Evolutionary conservation across 1,139 yeast genomes (phyloP).

Genomic region (Taphrina betulina): DNA sequence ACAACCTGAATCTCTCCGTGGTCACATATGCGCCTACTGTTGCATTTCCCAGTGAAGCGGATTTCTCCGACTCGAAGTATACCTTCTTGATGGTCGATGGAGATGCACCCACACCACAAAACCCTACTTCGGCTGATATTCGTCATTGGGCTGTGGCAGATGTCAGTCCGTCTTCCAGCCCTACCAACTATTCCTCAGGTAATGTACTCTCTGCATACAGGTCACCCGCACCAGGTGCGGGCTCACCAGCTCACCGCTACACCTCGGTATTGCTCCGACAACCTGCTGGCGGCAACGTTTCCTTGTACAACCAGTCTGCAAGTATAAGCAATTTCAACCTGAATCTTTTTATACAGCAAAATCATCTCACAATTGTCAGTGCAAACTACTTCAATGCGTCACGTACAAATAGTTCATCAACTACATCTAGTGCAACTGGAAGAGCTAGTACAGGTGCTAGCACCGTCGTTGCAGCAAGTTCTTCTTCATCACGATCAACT

Average conservation of each 20-base stretch:
- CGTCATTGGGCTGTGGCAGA: slow-evolving; percentile 30
- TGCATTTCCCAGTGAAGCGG: slow-evolving; percentile 14
- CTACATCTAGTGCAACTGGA: neutral
- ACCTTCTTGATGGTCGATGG: slow-evolving; percentile 24
- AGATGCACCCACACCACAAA: slow-evolving; percentile 26
- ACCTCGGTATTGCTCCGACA: slow-evolving; percentile 16
- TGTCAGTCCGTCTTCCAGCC: neutral
- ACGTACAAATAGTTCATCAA: neutral
- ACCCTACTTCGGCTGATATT: slow-evolving; percentile 22
- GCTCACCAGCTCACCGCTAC: slow-evolving; percentile 18
- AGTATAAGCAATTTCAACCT: slow-evolving; percentile 15
- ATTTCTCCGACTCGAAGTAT: slow-evolving; percentile 1
- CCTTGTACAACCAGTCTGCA: slow-evolving; percentile 19
- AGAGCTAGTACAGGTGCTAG: neutral
- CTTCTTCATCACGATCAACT: too few species aligned
- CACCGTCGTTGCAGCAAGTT: too few species aligned
- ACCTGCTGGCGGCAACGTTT: slow-evolving; percentile 1
- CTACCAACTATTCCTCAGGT: neutral
- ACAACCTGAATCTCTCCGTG: neutral
- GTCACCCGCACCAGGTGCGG: slow-evolving; percentile 17
- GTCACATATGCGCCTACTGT: slow-evolving; percentile 13
- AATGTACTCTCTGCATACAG: slow-evolving; percentile 17
- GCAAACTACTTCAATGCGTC: slow-evolving; percentile 29
- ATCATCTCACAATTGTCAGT: slow-evolving; percentile 12
- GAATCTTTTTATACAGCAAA: slow-evolving; percentile 2